Conservation (phyloP, 1,139 yeast species). For the Eremothecium cymbalariae region DNA sequence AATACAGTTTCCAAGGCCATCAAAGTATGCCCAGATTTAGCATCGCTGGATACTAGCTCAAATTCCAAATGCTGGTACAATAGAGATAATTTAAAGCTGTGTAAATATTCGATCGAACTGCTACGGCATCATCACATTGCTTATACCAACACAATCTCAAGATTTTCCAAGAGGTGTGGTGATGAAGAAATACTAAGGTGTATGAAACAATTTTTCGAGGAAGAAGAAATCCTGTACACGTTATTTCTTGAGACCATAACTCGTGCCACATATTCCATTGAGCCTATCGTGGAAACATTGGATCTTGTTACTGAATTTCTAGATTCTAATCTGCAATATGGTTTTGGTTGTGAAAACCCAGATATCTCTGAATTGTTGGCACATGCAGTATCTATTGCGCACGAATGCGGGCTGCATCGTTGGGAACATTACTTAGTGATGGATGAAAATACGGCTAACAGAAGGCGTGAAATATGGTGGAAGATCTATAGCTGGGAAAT, state of each 20-base stretch:
- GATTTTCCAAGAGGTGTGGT: too few species aligned
- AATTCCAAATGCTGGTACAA: too few species aligned
- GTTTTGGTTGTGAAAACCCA: conserved; percentile 6
- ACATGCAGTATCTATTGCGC: conserved; percentile 14
- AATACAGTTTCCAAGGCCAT: too few species aligned
- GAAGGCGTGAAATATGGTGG: conserved; percentile 29
- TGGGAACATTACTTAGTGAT: conserved; percentile 32
- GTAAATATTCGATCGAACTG: too few species aligned
- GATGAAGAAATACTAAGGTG: conserved; percentile 1
- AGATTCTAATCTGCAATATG: conserved; percentile 3
- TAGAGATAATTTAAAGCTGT: too few species aligned
- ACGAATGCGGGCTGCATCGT: conserved; percentile 22
- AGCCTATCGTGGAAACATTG: too few species aligned
- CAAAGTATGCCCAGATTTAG: too few species aligned
- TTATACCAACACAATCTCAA: too few species aligned
- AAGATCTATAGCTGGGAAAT: conserved; percentile 24
- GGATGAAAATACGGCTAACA: conserved; percentile 28
- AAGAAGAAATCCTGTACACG: conserved; percentile 1
- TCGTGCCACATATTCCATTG: too few species aligned
- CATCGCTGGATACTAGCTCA: too few species aligned
- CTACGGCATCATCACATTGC: too few species aligned
- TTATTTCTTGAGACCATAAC: too few species aligned
- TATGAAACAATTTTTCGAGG: background rate
- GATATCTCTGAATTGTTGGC: conserved; percentile 2
- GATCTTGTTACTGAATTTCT: conserved; percentile 2